Percentiles rank a stretch among this genome's conserved stretches.
phyloP scores from a whole-genome alignment of 1,284 basidiomycete genomes.

The Cryptococcus sp. region DNA sequence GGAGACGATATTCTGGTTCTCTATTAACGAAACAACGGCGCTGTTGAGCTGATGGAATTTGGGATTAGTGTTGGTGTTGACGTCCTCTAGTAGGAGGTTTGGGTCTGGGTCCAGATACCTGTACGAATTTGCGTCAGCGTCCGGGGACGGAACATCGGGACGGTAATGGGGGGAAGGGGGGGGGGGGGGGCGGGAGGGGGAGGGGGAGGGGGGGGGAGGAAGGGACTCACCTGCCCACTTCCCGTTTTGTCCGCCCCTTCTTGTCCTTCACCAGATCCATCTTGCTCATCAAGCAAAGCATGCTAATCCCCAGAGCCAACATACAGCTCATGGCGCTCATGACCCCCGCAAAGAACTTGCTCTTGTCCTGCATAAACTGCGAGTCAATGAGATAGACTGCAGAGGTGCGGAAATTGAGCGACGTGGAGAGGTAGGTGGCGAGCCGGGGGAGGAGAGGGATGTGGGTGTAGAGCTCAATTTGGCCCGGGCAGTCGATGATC shows the following conservation, averaged over 20 bases:
- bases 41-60: conserved; percentile 90
- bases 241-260: conserved; percentile 67
- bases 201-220: background rate
- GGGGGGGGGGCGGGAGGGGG: background rate
- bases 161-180: background rate
- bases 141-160: no score
- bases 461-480: conserved; percentile 99
- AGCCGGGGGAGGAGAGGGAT: conserved; percentile 92
- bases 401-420: conserved; percentile 69
- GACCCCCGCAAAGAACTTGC: conserved; percentile 99
- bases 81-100: conserved; percentile 69
- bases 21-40: conserved; percentile 93
- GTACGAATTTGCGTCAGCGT: background rate
- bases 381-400: conserved; percentile 92
- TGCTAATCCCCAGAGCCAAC: conserved; percentile 94
- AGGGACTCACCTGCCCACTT: conserved; percentile 72
- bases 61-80: conserved; percentile 67
- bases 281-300: conserved; percentile 98
- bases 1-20: conserved; percentile 95
- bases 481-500: conserved; percentile 96
- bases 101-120: conserved; percentile 97
- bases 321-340: conserved; percentile 98
- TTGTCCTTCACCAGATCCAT: conserved; percentile 89
- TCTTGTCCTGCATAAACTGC: conserved; percentile 98
- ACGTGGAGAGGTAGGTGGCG: conserved; percentile 60